Conservation (phyloP, 31 red algal genomes). For the Porphyra umbilicalis region DNA sequence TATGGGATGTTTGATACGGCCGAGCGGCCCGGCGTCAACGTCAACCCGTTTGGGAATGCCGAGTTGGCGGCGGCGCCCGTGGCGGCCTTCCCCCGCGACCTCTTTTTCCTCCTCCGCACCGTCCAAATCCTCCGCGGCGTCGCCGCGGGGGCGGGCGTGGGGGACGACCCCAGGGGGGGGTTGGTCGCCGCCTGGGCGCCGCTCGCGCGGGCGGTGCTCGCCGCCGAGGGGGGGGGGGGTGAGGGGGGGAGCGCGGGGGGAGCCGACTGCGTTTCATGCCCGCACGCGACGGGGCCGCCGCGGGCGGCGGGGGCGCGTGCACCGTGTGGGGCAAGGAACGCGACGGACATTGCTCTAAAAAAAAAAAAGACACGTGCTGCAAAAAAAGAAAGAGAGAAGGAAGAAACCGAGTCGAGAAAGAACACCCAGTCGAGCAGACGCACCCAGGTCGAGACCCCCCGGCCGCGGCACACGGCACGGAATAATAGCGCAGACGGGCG, state of each 20-base stretch:
- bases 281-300: no score
- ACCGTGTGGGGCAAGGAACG: no score
- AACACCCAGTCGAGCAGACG: not conserved
- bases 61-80: slow-evolving; percentile 4
- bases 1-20: slow-evolving; percentile 34
- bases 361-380: no score
- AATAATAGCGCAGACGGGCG: no score
- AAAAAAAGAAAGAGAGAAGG: not conserved
- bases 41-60: slow-evolving; percentile 9
- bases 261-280: no score
- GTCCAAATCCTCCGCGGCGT: slow-evolving; percentile 5
- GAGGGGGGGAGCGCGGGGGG: no score
- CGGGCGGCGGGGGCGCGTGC: no score
- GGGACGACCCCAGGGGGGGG: not conserved
- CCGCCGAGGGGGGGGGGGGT: not conserved
- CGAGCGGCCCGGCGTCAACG: slow-evolving; percentile 3
- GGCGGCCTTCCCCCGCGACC: slow-evolving; percentile 5
- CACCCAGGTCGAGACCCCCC: not conserved
- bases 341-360: no score
- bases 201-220: not conserved
- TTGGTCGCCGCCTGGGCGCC: not conserved
- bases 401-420: not conserved
- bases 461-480: no score
- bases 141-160: not conserved
- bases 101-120: slow-evolving; percentile 36